Conservation (phyloP, 2,329 filamentous ascomycete species). For the Trichoderma aggressivum region DNA sequence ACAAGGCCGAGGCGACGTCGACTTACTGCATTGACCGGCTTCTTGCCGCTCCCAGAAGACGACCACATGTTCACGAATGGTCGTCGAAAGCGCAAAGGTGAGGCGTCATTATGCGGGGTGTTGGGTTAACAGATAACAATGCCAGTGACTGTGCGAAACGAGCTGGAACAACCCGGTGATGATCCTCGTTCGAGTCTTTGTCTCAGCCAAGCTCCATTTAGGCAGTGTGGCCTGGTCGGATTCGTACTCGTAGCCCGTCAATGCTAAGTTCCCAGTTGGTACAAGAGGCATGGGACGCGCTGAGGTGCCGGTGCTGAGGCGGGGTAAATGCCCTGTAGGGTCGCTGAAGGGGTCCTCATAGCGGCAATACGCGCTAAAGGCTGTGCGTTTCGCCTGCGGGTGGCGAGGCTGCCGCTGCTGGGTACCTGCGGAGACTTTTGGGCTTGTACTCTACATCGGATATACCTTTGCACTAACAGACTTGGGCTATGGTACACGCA, state of each 20-base stretch:
- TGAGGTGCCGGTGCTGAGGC: conserved; percentile 10
- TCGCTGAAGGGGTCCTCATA: background rate
- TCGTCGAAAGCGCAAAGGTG: conserved; percentile 25
- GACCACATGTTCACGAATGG: conserved; percentile 55
- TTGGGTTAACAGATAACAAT: background rate
- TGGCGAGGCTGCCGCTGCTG: background rate
- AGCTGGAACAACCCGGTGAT: conserved; percentile 6
- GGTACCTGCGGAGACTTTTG: background rate
- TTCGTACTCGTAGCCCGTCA: background rate
- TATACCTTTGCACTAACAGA: background rate
- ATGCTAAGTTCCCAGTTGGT: background rate
- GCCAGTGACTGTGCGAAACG: background rate
- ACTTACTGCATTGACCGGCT: conserved; percentile 67
- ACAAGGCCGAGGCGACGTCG: conserved; percentile 17
- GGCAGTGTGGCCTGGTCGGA: background rate
- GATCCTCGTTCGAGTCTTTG: conserved; percentile 8
- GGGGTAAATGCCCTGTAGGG: conserved; percentile 16
- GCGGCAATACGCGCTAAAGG: background rate
- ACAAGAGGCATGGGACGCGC: conserved; percentile 1
- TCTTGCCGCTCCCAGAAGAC: conserved; percentile 64
- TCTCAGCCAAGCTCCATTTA: conserved; percentile 15
- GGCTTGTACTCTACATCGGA: background rate
- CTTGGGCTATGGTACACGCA: fast-evolving
- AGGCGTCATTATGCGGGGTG: conserved; percentile 33
- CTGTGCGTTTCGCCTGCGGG: background rate